A percentile compares a stretch with the other conserved stretches of the same genome.
Evolutionary conservation across 2,329 filamentous ascomycete species (phyloP).

Genomic region (Lojkania enalia): DNA sequence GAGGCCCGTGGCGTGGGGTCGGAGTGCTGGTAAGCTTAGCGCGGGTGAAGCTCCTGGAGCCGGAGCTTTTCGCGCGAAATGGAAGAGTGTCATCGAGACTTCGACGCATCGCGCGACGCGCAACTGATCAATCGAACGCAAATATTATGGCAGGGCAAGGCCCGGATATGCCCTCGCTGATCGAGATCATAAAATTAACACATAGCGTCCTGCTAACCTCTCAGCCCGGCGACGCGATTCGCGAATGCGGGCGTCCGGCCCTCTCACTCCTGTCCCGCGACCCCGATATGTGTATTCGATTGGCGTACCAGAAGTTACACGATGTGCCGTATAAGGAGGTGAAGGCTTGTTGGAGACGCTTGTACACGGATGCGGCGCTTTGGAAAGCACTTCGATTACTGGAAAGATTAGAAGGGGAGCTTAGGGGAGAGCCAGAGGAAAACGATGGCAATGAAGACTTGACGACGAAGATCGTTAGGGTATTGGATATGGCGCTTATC

Average conservation of each 20-base stretch:
- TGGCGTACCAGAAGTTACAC: constrained; percentile 70
- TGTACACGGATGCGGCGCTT: constrained; percentile 73
- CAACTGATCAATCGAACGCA: too few species aligned
- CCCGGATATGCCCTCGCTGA: too few species aligned
- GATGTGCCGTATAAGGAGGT: constrained; percentile 69
- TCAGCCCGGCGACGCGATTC: constrained; percentile 33
- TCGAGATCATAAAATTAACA: constrained; percentile 31
- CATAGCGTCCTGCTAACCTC: constrained; percentile 24
- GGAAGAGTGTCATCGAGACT: too few species aligned
- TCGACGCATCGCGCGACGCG: too few species aligned
- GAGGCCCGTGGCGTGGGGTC: too few species aligned
- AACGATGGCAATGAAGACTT: constrained; percentile 37
- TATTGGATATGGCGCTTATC: constrained; percentile 76
- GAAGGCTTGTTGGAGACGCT: constrained; percentile 67
- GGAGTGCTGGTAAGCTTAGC: too few species aligned
- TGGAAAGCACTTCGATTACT: constrained; percentile 57
- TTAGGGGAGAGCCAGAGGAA: background rate
- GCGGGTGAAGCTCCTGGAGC: too few species aligned
- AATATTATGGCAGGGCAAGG: too few species aligned
- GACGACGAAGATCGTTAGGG: constrained; percentile 63
- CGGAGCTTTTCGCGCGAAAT: too few species aligned
- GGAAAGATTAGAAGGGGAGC: constrained; percentile 10
- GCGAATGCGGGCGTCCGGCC: constrained; percentile 47
- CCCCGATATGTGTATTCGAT: constrained; percentile 57
- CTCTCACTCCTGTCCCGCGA: constrained; percentile 41